Evolutionary conservation across 495 filamentous ascomycete genomes (phyloP).

Genomic region (Choiromyces venosus): DNA sequence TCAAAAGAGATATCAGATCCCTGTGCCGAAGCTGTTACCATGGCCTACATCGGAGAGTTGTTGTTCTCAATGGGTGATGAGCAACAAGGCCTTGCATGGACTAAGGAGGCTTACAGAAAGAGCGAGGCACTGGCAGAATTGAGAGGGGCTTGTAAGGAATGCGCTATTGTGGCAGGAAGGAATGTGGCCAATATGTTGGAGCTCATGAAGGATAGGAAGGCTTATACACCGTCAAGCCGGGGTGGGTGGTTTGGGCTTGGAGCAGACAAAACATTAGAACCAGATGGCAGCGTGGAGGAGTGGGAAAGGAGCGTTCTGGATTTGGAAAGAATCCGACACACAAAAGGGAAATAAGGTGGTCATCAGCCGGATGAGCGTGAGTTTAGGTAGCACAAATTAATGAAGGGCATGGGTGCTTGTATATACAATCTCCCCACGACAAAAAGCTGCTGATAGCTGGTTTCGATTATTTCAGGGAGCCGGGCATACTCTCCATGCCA

Average conservation of each 20-base stretch:
- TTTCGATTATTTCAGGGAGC: not conserved
- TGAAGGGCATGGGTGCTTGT: not conserved
- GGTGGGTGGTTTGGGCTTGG: conserved; percentile 50
- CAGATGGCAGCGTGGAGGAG: conserved; percentile 39
- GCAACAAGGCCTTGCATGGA: conserved; percentile 74
- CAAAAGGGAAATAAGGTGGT: conserved; percentile 33
- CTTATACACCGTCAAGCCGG: conserved; percentile 43
- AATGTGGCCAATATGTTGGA: conserved; percentile 73
- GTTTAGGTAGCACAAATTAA: not conserved
- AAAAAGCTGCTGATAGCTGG: not conserved
- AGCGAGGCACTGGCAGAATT: conserved; percentile 50
- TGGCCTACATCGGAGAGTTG: conserved; percentile 91
- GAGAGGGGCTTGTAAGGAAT: conserved; percentile 61
- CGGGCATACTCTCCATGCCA: not conserved
- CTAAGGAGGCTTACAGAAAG: conserved; percentile 51
- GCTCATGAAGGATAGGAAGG: conserved; percentile 51
- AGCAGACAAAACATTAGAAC: conserved; percentile 39
- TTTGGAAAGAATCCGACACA: conserved; percentile 47
- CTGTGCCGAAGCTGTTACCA: conserved; percentile 79
- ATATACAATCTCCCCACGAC: not conserved
- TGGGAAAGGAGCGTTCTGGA: conserved; percentile 50
- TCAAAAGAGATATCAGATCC: conserved; percentile 48
- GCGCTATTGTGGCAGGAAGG: conserved; percentile 60
- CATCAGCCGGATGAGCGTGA: no score
- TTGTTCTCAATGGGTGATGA: conserved; percentile 58